Percentiles rank a stretch among this genome's conserved stretches.
Conservation (phyloP, 768 basidiomycete species). For the Tylopilus cervinicoccineus region DNA sequence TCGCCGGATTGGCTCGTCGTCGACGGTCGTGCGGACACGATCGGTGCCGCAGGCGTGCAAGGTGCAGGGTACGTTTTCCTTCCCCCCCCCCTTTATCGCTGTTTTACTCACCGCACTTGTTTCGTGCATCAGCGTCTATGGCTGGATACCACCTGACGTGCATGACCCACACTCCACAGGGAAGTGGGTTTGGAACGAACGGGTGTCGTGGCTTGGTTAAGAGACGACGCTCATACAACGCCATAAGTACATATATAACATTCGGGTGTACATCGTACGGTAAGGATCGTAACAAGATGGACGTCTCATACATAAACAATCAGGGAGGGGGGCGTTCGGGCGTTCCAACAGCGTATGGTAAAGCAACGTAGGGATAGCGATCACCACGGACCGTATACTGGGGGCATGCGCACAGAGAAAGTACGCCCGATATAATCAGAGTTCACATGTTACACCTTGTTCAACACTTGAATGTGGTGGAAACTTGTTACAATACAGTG, state of each 20-base stretch:
- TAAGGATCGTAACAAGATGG: constrained; percentile 28
- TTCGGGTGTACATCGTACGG: constrained; percentile 26
- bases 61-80: constrained; percentile 65
- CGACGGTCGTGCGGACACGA: constrained; percentile 44
- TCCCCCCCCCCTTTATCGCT: neutral
- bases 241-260: constrained; percentile 22
- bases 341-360: constrained; percentile 10
- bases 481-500: constrained; percentile 83
- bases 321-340: constrained; percentile 4
- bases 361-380: constrained; percentile 10
- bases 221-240: constrained; percentile 23
- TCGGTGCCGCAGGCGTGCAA: constrained; percentile 68
- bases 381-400: constrained; percentile 13
- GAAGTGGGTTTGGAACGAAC: constrained; percentile 44
- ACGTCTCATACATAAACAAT: constrained; percentile 21
- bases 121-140: constrained; percentile 15
- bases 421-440: constrained; percentile 35
- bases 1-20: constrained; percentile 78
- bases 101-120: neutral
- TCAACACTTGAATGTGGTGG: constrained; percentile 53
- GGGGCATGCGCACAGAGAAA: constrained; percentile 12
- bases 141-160: constrained; percentile 8
- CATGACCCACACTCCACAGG: constrained; percentile 23
- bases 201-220: constrained; percentile 48
- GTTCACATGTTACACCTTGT: constrained; percentile 49